phyloP scores from a whole-genome alignment of 352 stramenopile species.

The Globisporangium emineosum region DNA sequence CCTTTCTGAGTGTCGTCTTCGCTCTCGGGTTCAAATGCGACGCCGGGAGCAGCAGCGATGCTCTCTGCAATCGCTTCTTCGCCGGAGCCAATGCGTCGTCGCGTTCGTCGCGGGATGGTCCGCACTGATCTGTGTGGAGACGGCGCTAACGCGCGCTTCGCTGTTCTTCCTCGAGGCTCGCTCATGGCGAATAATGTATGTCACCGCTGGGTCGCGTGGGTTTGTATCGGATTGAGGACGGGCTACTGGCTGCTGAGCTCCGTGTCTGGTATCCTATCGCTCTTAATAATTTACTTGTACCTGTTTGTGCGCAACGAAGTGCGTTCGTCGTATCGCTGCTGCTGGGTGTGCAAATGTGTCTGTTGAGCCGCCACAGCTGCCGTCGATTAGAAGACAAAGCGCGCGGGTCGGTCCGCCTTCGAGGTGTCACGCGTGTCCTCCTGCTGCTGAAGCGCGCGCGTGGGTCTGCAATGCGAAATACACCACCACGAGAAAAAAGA shows the following conservation, averaged over 20 bases:
- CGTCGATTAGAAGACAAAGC: not conserved
- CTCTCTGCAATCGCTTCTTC: not conserved
- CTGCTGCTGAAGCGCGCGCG: not conserved
- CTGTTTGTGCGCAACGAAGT: not conserved
- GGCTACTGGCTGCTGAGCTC: not conserved
- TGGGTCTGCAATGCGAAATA: constrained; percentile 1
- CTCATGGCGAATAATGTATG: constrained; percentile 4
- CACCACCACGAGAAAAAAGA: not conserved
- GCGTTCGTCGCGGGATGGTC: constrained; percentile 2
- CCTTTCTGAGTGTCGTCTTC: constrained; percentile 15
- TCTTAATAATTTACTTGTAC: not conserved
- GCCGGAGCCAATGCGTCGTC: constrained; percentile 14
- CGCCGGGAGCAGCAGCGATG: not conserved
- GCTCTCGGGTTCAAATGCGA: constrained; percentile 9
- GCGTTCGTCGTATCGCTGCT: not conserved
- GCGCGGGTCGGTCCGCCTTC: not conserved
- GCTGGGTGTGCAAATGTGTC: not conserved
- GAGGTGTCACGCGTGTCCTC: not conserved
- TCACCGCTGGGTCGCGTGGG: not conserved
- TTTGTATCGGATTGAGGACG: not conserved
- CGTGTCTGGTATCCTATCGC: not conserved
- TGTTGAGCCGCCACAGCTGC: not conserved
- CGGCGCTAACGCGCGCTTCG: constrained; percentile 13
- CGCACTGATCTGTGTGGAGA: not conserved
- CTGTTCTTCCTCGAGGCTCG: constrained; percentile 3